phyloP scores from a whole-genome alignment of 305 asterid species.

The Solanum chacoense region DNA sequence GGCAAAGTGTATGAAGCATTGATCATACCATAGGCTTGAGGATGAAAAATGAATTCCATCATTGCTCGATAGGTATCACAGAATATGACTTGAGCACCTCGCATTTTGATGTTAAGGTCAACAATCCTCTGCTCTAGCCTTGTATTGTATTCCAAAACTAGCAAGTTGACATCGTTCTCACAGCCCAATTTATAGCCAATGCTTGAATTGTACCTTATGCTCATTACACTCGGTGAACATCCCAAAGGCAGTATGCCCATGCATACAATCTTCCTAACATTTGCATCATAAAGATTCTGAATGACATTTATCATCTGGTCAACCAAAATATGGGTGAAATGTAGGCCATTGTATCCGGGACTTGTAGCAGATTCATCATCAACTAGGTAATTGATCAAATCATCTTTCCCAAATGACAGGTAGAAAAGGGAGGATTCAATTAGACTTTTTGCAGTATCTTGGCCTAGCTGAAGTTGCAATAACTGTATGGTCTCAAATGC shows the following conservation, averaged over 20 bases:
- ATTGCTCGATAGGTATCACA: conserved; percentile 43
- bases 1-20: not conserved
- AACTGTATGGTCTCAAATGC: conserved; percentile 45
- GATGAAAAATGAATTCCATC: conserved; percentile 43
- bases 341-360: not conserved
- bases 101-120: conserved; percentile 25
- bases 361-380: conserved; percentile 8
- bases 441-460: conserved; percentile 23
- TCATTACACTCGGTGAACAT: conserved; percentile 31
- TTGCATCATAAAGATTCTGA: conserved; percentile 28
- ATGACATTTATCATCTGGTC: conserved; percentile 42
- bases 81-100: conserved; percentile 26
- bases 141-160: conserved; percentile 36
- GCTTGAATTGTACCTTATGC: conserved; percentile 5
- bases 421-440: conserved; percentile 45
- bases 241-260: conserved; percentile 56
- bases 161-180: conserved; percentile 33
- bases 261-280: conserved; percentile 43
- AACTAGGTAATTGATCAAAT: conserved; percentile 31
- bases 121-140: conserved; percentile 34
- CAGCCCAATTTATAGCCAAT: conserved; percentile 17
- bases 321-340: conserved; percentile 27
- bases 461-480: conserved; percentile 47
- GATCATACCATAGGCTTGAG: conserved; percentile 30
- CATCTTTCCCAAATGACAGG: conserved; percentile 59